A percentile compares a stretch with the other conserved stretches of the same genome.
Evolutionary conservation across 1,139 yeast species (phyloP).

Genomic region (Geotrichum phurueaensis): DNA sequence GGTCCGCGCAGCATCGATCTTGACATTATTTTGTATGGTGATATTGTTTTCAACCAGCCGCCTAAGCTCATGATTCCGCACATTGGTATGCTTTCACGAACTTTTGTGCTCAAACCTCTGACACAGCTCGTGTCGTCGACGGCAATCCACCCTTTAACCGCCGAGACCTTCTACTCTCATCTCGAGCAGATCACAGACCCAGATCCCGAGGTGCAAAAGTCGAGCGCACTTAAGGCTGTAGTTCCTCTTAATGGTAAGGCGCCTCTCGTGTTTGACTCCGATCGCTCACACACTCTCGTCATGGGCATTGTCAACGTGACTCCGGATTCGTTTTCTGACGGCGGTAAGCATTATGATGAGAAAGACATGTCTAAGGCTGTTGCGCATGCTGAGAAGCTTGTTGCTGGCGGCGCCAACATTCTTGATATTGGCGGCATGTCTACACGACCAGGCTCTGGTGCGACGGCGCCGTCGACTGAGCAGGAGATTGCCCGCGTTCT

Average conservation of each 20-base stretch:
- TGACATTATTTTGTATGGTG: constrained; percentile 74
- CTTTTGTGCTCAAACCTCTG: constrained; percentile 84
- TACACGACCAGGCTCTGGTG: constrained; percentile 69
- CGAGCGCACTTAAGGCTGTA: constrained; percentile 30
- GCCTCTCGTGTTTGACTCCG: constrained; percentile 26
- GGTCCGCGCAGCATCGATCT: constrained; percentile 90
- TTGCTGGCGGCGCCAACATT: constrained; percentile 55
- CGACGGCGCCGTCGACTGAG: constrained; percentile 44
- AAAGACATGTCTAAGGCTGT: constrained; percentile 38
- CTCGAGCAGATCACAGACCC: constrained; percentile 50
- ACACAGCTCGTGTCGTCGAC: constrained; percentile 70
- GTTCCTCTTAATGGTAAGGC: constrained; percentile 30
- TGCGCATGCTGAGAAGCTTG: constrained; percentile 40
- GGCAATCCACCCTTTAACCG: constrained; percentile 70
- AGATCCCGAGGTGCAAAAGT: constrained; percentile 27
- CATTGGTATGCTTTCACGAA: constrained; percentile 76
- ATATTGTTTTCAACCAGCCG: constrained; percentile 45
- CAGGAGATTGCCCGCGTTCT: constrained; percentile 63
- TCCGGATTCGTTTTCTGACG: constrained; percentile 95
- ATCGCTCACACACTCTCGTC: constrained; percentile 35
- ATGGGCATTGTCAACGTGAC: constrained; percentile 90
- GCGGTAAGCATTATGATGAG: constrained; percentile 45
- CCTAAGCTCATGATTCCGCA: constrained; percentile 73
- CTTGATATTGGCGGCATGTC: constrained; percentile 92
- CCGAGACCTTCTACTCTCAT: constrained; percentile 70